Evolutionary conservation across 164 flowering plant genomes (phyloP).

Genomic region (Nymphaea colorata): DNA sequence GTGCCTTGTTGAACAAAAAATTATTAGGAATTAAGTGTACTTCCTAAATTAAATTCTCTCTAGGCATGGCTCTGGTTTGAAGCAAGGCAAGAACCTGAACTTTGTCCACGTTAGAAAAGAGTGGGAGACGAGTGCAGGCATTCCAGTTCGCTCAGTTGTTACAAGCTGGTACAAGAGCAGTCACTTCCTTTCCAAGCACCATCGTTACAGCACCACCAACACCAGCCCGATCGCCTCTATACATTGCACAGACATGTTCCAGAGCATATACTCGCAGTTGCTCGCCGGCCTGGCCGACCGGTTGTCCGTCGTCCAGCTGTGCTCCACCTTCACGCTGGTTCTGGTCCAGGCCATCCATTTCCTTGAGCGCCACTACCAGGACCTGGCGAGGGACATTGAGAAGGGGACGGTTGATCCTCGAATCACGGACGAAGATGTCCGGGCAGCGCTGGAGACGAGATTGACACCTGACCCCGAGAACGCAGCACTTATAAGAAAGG

Average conservation of each 20-base stretch:
- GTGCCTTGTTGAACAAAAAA: too few species aligned
- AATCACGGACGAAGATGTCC: slow-evolving; percentile 30
- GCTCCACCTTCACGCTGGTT: slow-evolving; percentile 76
- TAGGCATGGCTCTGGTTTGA: slow-evolving; percentile 57
- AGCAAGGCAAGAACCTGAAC: slow-evolving; percentile 64
- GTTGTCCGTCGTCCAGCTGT: slow-evolving; percentile 46
- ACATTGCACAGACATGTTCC: slow-evolving; percentile 59
- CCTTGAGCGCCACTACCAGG: slow-evolving; percentile 47
- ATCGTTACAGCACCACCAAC: slow-evolving; percentile 53
- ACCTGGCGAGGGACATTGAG: slow-evolving; percentile 37
- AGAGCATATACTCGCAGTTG: slow-evolving; percentile 86
- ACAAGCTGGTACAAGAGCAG: slow-evolving; percentile 72
- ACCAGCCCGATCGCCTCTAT: slow-evolving; percentile 73
- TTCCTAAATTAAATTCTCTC: neutral
- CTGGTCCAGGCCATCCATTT: slow-evolving; percentile 60
- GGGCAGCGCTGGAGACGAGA: slow-evolving; percentile 17
- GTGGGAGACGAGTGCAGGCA: slow-evolving; percentile 53
- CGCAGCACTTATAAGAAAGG: slow-evolving; percentile 29
- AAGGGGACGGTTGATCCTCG: slow-evolving; percentile 39
- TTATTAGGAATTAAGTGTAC: too few species aligned
- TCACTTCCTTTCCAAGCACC: slow-evolving; percentile 49
- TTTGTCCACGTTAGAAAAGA: slow-evolving; percentile 53
- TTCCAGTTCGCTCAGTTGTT: slow-evolving; percentile 63
- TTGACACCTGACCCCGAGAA: slow-evolving; percentile 36
- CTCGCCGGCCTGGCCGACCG: slow-evolving; percentile 54